Conservation (phyloP, 805 yeast species). For the Sugiyamaella lignohabitans region DNA sequence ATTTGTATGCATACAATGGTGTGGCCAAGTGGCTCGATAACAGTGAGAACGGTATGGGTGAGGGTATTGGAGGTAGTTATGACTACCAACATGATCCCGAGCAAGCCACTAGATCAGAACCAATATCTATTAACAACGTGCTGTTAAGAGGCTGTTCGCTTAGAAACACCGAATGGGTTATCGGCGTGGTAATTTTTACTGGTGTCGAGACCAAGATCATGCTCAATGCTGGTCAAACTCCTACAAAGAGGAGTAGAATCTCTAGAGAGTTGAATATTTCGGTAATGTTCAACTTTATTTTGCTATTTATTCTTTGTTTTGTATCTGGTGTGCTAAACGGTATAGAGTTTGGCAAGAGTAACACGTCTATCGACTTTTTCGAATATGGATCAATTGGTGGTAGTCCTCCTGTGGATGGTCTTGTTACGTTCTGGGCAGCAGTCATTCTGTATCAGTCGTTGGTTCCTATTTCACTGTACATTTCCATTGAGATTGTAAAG, state of each 20-base stretch:
- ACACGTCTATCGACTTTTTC: constrained; percentile 47
- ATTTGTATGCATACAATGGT: constrained; percentile 61
- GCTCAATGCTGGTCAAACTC: constrained; percentile 75
- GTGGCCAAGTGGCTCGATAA: constrained; percentile 44
- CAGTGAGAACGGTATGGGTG: not conserved
- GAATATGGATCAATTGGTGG: constrained; percentile 61
- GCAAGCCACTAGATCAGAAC: constrained; percentile 36
- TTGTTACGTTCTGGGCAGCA: constrained; percentile 66
- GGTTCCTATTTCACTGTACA: constrained; percentile 75
- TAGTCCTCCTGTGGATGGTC: constrained; percentile 57
- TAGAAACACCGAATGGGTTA: constrained; percentile 71
- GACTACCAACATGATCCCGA: constrained; percentile 18
- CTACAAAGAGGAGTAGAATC: constrained; percentile 63
- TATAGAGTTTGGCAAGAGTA: constrained; percentile 41
- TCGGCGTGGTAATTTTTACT: constrained; percentile 67
- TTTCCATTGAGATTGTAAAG: constrained; percentile 74
- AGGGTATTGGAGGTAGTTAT: constrained; percentile 21
- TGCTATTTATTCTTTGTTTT: constrained; percentile 62
- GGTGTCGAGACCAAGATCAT: constrained; percentile 73
- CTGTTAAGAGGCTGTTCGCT: constrained; percentile 67
- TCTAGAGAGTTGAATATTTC: constrained; percentile 62
- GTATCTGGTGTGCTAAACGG: constrained; percentile 69
- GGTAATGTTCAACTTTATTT: constrained; percentile 57
- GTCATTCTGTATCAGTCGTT: constrained; percentile 69
- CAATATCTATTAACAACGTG: constrained; percentile 57